phyloP scores from a whole-genome alignment of 257 asterid genomes.

The Solanum rostratum region DNA sequence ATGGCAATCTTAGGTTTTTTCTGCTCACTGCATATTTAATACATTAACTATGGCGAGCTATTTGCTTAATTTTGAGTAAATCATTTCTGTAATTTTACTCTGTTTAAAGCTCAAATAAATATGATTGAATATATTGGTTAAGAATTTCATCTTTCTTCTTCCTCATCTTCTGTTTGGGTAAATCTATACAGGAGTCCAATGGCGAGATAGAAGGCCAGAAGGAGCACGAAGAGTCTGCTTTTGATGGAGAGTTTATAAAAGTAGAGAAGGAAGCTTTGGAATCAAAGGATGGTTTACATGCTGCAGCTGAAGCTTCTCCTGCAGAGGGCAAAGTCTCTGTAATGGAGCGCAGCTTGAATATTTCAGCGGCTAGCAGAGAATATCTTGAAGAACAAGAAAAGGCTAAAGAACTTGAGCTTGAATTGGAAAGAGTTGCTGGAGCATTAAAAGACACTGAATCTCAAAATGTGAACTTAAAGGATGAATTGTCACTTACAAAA shows the following conservation, averaged over 20 bases:
- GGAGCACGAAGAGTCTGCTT: slow-evolving; percentile 45
- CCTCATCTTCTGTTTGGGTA: neutral
- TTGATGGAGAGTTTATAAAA: slow-evolving; percentile 81
- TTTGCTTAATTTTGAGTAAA: neutral
- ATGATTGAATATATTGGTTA: neutral
- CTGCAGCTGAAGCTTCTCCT: slow-evolving; percentile 2
- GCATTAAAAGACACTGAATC: slow-evolving; percentile 54
- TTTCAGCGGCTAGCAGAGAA: slow-evolving; percentile 14
- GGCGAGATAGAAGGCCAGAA: slow-evolving; percentile 29
- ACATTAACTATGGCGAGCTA: neutral
- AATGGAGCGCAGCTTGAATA: slow-evolving; percentile 5
- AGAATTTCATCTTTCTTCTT: neutral
- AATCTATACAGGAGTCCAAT: neutral
- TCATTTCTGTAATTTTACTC: neutral
- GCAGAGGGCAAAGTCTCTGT: slow-evolving; percentile 14
- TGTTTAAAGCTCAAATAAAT: neutral
- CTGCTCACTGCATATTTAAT: neutral
- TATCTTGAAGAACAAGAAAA: slow-evolving; percentile 61
- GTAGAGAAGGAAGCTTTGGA: slow-evolving; percentile 63
- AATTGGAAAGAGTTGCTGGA: slow-evolving; percentile 40
- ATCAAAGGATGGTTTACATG: slow-evolving; percentile 22
- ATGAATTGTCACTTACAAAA: slow-evolving; percentile 46
- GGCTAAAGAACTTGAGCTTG: slow-evolving; percentile 56
- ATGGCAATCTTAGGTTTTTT: neutral
- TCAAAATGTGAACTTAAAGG: slow-evolving; percentile 36